phyloP scores from a whole-genome alignment of 139 green algal species.

The Volvox africanus region DNA sequence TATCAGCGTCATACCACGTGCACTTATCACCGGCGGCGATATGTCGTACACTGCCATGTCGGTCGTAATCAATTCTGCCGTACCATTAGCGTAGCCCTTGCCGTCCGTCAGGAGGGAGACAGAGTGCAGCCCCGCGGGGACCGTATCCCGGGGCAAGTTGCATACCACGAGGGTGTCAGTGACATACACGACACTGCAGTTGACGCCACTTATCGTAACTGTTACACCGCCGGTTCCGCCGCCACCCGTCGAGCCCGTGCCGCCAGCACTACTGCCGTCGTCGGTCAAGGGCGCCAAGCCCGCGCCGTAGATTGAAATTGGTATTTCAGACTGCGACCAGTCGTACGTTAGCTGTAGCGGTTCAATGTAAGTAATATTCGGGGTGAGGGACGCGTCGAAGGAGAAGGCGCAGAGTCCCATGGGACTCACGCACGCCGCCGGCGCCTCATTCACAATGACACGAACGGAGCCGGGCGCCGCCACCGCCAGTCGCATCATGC shows the following conservation, averaged over 20 bases:
- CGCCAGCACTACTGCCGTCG: not conserved
- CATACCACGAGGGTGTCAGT: not conserved
- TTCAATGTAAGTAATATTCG: not conserved
- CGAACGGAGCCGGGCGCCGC: not conserved
- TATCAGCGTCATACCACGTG: not conserved
- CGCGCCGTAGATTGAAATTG: not conserved
- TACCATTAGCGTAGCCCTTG: not conserved
- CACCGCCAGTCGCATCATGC: conserved; percentile 4
- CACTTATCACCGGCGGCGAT: not conserved
- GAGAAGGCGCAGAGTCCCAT: not conserved
- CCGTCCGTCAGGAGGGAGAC: not conserved
- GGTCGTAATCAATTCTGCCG: not conserved
- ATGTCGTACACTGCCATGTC: not conserved
- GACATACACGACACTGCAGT: not conserved
- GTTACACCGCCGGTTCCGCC: too few species aligned
- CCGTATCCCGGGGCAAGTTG: not conserved
- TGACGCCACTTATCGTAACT: not conserved
- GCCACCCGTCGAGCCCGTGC: too few species aligned
- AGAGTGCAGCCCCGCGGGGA: not conserved
- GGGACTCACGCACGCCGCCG: not conserved
- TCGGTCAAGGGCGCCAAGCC: not conserved
- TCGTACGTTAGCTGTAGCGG: not conserved
- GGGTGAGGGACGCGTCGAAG: not conserved
- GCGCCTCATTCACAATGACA: not conserved
- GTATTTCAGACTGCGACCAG: not conserved